Conservation (phyloP, 805 yeast species). For the Metschnikowia anglica region DNA sequence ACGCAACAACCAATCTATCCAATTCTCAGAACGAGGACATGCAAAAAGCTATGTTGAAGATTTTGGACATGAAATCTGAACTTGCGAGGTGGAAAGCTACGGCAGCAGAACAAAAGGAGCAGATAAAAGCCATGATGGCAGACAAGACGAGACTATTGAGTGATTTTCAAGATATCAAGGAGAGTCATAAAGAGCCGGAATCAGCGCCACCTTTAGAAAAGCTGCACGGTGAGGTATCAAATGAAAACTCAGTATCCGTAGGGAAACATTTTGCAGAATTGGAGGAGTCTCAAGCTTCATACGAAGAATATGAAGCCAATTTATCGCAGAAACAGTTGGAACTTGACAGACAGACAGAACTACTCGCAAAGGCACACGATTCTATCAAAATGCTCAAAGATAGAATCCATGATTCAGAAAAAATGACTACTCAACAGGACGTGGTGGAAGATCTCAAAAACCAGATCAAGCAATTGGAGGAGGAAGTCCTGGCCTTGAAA, state of each 20-base stretch:
- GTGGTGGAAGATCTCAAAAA: not conserved
- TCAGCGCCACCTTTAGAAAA: not conserved
- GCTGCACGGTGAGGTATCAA: too few species aligned
- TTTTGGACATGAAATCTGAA: not conserved
- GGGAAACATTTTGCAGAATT: not conserved
- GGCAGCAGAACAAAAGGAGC: not conserved
- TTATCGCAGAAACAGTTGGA: not conserved
- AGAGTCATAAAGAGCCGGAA: not conserved
- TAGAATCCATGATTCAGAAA: not conserved
- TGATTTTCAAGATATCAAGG: not conserved
- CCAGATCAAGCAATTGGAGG: slow-evolving; percentile 3
- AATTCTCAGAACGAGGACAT: not conserved
- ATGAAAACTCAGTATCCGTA: too few species aligned
- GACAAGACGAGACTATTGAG: not conserved
- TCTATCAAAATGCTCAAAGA: slow-evolving; percentile 1
- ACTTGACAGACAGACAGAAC: not conserved
- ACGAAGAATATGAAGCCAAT: slow-evolving; percentile 3
- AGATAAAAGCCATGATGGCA: not conserved
- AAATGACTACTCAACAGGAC: not conserved
- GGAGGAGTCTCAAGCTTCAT: slow-evolving; percentile 1
- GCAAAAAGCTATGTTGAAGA: not conserved
- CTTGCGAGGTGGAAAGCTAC: not conserved
- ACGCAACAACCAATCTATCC: not conserved
- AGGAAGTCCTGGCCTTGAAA: slow-evolving; percentile 1
- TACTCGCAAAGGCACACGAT: not conserved